Evolutionary conservation across 441 rosid species (phyloP).

Genomic region (Eruca vesicaria): DNA sequence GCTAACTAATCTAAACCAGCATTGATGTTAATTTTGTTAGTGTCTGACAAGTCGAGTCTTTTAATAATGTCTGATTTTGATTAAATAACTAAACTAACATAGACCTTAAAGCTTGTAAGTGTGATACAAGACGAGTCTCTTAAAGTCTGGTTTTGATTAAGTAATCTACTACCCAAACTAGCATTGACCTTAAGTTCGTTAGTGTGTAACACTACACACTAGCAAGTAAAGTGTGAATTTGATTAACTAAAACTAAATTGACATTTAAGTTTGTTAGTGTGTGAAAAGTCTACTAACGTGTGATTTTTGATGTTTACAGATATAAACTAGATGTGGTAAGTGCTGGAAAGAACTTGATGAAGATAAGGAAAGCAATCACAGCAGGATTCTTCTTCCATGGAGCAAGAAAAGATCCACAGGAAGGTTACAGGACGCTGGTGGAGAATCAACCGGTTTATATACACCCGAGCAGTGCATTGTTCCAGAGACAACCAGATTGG

Average conservation of each 20-base stretch:
- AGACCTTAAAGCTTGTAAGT: background rate
- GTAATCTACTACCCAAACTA: background rate
- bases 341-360: slow-evolving; percentile 82
- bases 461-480: slow-evolving; percentile 93
- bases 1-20: too few species aligned
- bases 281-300: background rate
- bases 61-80: slow-evolving; percentile 12
- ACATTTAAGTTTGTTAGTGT: background rate
- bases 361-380: slow-evolving; percentile 87
- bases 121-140: background rate
- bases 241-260: background rate
- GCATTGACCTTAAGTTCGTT: background rate
- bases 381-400: slow-evolving; percentile 92
- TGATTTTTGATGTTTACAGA: slow-evolving; percentile 42
- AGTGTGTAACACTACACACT: background rate
- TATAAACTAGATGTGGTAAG: slow-evolving; percentile 83
- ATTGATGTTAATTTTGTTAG: too few species aligned
- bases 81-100: slow-evolving; percentile 8
- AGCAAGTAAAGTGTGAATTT: background rate
- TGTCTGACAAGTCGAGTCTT: too few species aligned
- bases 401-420: slow-evolving; percentile 90
- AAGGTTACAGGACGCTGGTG: slow-evolving; percentile 84
- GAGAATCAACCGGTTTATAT: slow-evolving; percentile 96
- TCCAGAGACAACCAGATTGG: slow-evolving; percentile 97
- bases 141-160: background rate